phyloP scores from a whole-genome alignment of 306 rosid species.

The Lupinus albus region DNA sequence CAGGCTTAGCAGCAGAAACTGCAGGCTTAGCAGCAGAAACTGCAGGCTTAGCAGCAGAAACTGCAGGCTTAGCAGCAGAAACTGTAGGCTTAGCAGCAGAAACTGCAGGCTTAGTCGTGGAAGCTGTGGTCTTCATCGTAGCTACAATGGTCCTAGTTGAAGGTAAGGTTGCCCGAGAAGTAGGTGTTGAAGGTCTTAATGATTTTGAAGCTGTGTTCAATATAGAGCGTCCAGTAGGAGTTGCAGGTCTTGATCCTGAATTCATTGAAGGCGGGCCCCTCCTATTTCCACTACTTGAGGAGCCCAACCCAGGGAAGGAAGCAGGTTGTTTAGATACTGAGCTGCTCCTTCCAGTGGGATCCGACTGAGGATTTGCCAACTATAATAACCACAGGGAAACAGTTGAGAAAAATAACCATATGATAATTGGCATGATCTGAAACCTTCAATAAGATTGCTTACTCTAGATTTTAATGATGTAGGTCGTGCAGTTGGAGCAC shows the following conservation, averaged over 20 bases:
- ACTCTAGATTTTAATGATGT: constrained; percentile 82
- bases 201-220: constrained; percentile 63
- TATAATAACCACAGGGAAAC: constrained; percentile 49
- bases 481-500: constrained; percentile 68
- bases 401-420: constrained; percentile 40
- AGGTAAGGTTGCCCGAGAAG: constrained; percentile 67
- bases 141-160: constrained; percentile 55
- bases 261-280: constrained; percentile 82
- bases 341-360: constrained; percentile 64
- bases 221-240: constrained; percentile 82
- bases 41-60: too few relatives aligned
- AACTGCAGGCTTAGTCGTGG: constrained; percentile 50
- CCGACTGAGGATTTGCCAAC: constrained; percentile 78
- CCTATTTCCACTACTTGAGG: constrained; percentile 68
- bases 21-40: too few relatives aligned
- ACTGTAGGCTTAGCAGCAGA: constrained; percentile 45
- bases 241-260: constrained; percentile 82
- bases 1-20: constrained; percentile 45
- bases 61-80: constrained; percentile 44
- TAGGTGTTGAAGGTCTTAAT: constrained; percentile 89
- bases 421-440: constrained; percentile 3
- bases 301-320: constrained; percentile 71
- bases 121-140: constrained; percentile 50
- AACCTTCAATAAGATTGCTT: constrained; percentile 49
- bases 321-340: constrained; percentile 61